These are phyloP conservation scores for Beauveria sp. DNA, from an alignment of 2,329 filamentous ascomycete genomes.

Conservation along the genomic window DNA sequence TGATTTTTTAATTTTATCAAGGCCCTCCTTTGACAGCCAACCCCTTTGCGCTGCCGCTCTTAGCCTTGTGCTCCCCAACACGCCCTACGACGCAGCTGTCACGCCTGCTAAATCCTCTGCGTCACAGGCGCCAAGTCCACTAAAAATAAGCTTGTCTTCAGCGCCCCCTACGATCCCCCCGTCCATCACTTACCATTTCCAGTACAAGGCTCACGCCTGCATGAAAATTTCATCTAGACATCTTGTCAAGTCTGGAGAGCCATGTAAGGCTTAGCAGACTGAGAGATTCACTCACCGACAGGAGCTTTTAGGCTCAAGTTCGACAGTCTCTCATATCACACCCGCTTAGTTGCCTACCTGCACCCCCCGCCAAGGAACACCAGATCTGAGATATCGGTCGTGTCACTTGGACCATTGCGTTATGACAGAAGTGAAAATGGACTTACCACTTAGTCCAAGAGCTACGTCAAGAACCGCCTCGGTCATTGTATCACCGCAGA, in stretches of 20 bases:
- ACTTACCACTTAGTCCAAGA: neutral
- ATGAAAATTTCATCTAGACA: neutral
- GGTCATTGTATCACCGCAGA: neutral
- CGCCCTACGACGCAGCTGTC: neutral
- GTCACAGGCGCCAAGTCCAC: neutral
- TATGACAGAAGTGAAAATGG: neutral
- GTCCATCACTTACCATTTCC: neutral
- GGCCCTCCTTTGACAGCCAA: too few relatives aligned
- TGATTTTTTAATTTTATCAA: too few relatives aligned
- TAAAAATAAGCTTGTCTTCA: neutral
- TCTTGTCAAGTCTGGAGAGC: neutral
- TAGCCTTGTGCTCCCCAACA: too few relatives aligned
- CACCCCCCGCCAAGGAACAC: neutral
- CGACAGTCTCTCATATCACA: neutral
- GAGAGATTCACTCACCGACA: neutral
- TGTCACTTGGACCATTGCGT: neutral
- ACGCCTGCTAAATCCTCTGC: neutral
- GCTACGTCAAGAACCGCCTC: neutral
- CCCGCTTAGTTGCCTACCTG: neutral
- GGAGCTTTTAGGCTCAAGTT: neutral
- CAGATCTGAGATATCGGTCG: neutral
- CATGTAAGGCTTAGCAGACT: neutral
- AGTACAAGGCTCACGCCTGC: neutral
- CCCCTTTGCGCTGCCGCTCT: too few relatives aligned
- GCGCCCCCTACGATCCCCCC: neutral